A percentile compares a stretch with the other conserved stretches of the same genome.
Conservation (phyloP, 1,284 basidiomycete genomes). For the Inonotus hispidus region DNA sequence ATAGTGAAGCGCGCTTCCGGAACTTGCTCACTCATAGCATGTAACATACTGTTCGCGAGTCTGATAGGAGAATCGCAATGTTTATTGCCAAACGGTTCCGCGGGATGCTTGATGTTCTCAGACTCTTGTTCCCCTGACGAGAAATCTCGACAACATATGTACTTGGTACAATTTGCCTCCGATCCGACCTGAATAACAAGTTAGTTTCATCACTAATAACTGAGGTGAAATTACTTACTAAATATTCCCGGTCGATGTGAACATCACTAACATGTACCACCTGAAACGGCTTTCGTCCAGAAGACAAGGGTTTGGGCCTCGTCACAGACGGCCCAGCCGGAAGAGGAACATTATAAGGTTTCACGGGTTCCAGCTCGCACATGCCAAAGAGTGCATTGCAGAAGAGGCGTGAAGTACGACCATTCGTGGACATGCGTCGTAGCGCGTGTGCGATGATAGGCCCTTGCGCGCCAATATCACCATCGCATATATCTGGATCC, state of each 20-base stretch:
- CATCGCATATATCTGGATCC: constrained; percentile 49
- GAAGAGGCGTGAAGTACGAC: constrained; percentile 47
- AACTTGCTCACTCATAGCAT: constrained; percentile 32
- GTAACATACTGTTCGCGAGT: constrained; percentile 48
- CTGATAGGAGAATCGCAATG: constrained; percentile 44
- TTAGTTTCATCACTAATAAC: not conserved
- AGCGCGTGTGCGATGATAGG: constrained; percentile 55
- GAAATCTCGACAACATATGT: constrained; percentile 53
- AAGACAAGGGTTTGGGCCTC: not conserved
- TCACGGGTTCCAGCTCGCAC: constrained; percentile 44
- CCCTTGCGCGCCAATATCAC: constrained; percentile 43
- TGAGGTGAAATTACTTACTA: constrained; percentile 28
- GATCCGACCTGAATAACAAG: constrained; percentile 35
- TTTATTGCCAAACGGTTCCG: constrained; percentile 41
- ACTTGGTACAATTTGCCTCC: constrained; percentile 50
- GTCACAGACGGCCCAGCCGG: constrained; percentile 29
- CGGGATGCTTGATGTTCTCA: constrained; percentile 31
- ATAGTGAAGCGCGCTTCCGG: constrained; percentile 44
- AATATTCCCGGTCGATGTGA: constrained; percentile 48
- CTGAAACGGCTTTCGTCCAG: constrained; percentile 33
- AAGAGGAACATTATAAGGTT: constrained; percentile 38
- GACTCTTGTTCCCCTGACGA: constrained; percentile 14
- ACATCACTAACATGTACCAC: constrained; percentile 51
- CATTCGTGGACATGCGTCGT: constrained; percentile 40
- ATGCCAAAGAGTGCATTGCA: constrained; percentile 53